phyloP scores from a whole-genome alignment of 805 yeast species.

The Spathaspora hagerdaliae region DNA sequence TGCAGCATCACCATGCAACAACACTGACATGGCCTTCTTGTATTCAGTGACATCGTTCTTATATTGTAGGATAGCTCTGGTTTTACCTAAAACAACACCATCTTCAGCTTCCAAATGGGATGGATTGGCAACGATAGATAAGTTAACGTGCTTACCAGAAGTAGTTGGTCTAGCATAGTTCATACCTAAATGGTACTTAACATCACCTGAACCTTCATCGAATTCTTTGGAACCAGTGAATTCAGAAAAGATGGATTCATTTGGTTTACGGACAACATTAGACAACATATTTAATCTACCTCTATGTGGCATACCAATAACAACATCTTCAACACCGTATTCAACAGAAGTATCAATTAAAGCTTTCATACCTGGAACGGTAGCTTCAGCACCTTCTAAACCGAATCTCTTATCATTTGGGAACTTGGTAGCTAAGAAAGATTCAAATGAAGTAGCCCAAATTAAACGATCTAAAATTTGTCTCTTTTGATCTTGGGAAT shows the following conservation, averaged over 20 bases:
- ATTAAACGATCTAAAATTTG: constrained; percentile 93
- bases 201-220: constrained; percentile 98
- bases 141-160: constrained; percentile 91
- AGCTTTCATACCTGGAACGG: constrained; percentile 95
- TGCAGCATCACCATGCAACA: constrained; percentile 99
- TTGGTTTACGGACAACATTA: constrained; percentile 97
- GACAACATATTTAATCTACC: constrained; percentile 98
- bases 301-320: constrained; percentile 99
- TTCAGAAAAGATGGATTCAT: constrained; percentile 95
- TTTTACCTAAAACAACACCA: constrained; percentile 97
- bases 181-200: constrained; percentile 98
- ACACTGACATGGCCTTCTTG: constrained; percentile 85
- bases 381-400: constrained; percentile 96
- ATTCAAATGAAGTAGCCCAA: constrained; percentile 94
- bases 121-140: constrained; percentile 97
- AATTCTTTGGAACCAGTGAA: constrained; percentile 86
- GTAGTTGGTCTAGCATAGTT: constrained; percentile 98
- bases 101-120: constrained; percentile 99
- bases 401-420: constrained; percentile 99
- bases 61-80: constrained; percentile 91
- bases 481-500: constrained; percentile 84
- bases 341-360: constrained; percentile 91
- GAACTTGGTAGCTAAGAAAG: constrained; percentile 89
- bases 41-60: constrained; percentile 80
- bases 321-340: constrained; percentile 89